Evolutionary conservation across 257 asterid genomes (phyloP), one percentile per base, ranked within the genome.

Genomic region (Leptodermis oblonga): DNA sequence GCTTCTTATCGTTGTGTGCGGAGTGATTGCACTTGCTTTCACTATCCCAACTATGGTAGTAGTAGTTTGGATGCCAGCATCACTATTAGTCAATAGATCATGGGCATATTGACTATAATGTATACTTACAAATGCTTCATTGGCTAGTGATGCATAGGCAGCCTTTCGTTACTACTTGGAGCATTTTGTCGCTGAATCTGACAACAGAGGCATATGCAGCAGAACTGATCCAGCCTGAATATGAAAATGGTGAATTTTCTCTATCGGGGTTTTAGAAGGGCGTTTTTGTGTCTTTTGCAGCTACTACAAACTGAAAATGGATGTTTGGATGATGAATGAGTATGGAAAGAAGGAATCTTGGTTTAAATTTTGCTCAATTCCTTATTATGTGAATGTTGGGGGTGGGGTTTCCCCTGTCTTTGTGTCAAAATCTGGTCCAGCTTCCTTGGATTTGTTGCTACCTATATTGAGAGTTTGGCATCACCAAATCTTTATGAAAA

Each of bases 281-380:
- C 20, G 23, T 20, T 52, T 52, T 5, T 52, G 58, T 20, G 58
- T 52, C 12, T 52, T 52, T 7, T 52, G 58, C 58, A 52, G 23
- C 58, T 52, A 52, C 23, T 52, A n/a, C 23, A 11, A 52, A 28
- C 22, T 52, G 28, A 52, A 7, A 52, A 52, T 52, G 30, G 58
- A 52, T 4, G 58, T 52, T 25, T 52, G 58, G 58, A 52, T 52
- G 58, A 52, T 52, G 58, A 28, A 28, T 25, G 58, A 52, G 58
- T 52, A 52, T 52, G 25, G 25, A 9, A 52, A 52, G 58, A 52
- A 52, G 58, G 58, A 52, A 28, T n/a, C 58, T 1, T 52, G 58
- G 58, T 52, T 52, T 52, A 52, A 14, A 28, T 52, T n/a, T 9
- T 52, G 58, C 23, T 52, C 58, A 3, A 52, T 52, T 20, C 58